Evolutionary conservation across 495 filamentous ascomycete species (phyloP).

Genomic region (Tetracladium setigerum): DNA sequence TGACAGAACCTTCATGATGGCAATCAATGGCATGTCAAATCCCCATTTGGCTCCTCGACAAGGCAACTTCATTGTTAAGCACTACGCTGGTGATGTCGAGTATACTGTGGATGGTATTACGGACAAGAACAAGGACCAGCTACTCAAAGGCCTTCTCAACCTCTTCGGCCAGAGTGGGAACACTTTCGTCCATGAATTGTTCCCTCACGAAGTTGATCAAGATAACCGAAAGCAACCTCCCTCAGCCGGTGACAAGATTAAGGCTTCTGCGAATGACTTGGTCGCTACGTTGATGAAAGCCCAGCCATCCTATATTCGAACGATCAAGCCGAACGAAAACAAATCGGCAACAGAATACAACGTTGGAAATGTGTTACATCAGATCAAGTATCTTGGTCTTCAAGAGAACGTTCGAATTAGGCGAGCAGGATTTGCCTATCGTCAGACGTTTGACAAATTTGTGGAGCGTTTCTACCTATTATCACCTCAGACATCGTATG

Average conservation of each 20-base stretch:
- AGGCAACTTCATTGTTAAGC: slow-evolving; percentile 96
- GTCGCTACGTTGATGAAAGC: slow-evolving; percentile 96
- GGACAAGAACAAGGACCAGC: slow-evolving; percentile 98
- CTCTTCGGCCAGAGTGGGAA: slow-evolving; percentile 80
- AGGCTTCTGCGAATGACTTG: slow-evolving; percentile 88
- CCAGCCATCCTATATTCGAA: slow-evolving; percentile 94
- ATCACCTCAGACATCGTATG: slow-evolving; percentile 90
- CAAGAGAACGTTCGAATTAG: slow-evolving; percentile 99
- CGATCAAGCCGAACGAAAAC: slow-evolving; percentile 99
- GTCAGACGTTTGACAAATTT: slow-evolving; percentile 97
- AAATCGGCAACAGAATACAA: slow-evolving; percentile 93
- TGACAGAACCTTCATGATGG: slow-evolving; percentile 90
- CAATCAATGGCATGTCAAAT: slow-evolving; percentile 83
- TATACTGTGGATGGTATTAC: slow-evolving; percentile 97
- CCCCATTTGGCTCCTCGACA: slow-evolving; percentile 87
- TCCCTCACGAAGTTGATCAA: slow-evolving; percentile 90
- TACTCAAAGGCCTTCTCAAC: slow-evolving; percentile 89
- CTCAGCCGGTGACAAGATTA: slow-evolving; percentile 96
- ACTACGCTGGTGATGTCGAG: slow-evolving; percentile 96
- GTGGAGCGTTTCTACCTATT: slow-evolving; percentile 95
- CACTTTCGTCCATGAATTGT: slow-evolving; percentile 74
- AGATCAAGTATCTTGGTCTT: slow-evolving; percentile 98
- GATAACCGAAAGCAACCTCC: slow-evolving; percentile 92
- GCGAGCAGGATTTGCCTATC: slow-evolving; percentile 92
- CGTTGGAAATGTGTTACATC: slow-evolving; percentile 84